Base-by-base conservation (phyloP, 371 early-diverging fungal species). In the Mucor mucedo region DNA sequence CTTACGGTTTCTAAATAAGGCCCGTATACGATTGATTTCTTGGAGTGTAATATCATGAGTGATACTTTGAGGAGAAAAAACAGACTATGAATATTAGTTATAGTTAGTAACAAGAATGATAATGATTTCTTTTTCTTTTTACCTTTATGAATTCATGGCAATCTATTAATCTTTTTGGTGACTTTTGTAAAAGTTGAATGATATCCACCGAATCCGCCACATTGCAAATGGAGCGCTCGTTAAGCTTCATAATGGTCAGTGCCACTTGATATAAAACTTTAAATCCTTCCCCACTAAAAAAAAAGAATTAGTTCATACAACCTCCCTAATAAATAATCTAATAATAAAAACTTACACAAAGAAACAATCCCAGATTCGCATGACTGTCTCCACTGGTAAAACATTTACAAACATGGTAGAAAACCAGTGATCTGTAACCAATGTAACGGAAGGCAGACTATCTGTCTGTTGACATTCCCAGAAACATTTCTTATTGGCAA, bases 371-470 rank as follows among this genome's bases (percentile, higher is more conserved):
- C 93, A 93, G 3, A 92, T 85, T 5, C 93, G 80, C 0, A 93
- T 74, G 13, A 88, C 87, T 6, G 91, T 88, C 81, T 91, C 93
- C 13, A 88, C 79, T 0, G 95, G 95, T 28, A 93, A 69, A 33
- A 90, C 84, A 58, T 90, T 89, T 59, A 93, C 87, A 62, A 90
- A 95, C 4, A 92, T 68, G 0, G 94, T 92, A 65, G 91, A 69
- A 66, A 93, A 92, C 95, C 95, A 95, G 52, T 88, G 93, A 49
- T 87, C 90, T 6, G 92, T 92, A 13, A 91, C 87, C 53, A 93
- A 77, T 1, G 88, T 89, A 29, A 93, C 77, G 11, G 90, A 82
- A 2, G 92, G 90, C 66, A 92, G 66, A 1, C 74, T 72, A 21
- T 87, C 55, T 0, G 78, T 71, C 3, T 77, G 70, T 47, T 82